Base-by-base conservation (phyloP, 768 basidiomycete species). In the Auricularia sp. region DNA sequence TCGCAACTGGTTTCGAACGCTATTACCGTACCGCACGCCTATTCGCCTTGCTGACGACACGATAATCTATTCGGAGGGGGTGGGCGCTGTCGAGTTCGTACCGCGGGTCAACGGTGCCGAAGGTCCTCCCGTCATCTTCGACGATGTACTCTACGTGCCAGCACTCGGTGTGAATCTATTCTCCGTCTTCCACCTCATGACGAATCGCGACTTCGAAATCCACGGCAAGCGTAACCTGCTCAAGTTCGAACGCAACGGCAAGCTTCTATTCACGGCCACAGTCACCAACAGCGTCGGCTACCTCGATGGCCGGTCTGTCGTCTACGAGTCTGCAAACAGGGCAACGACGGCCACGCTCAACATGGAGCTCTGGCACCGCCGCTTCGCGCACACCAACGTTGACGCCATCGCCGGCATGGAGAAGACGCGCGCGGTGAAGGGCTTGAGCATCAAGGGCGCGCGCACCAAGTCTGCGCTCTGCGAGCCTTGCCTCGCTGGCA, bases 401-500 rank as follows among this genome's bases (percentile, higher is more conserved):
- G 68, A 64, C 33, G 69, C 66, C 36, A 51, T 75, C 29, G 62
- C 67, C 18, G 18, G 54, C 4, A 54, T 71, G 11, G 37, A 63
- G 56, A 35, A 54, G 6, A 47, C 71, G 35, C 54, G 69, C 1
- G 67, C 72, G 0, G 74, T 75, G 6, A 62, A 21, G 39, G 71
- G 75, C n/a, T 61, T 74, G 65, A 64, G 64, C 8, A 37, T 77
- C 45, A 1, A 54, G 65, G 16, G 61, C 33, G 14, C 11, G 7
- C 7, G 64, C 13, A 7, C 45, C 11, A 70, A 70, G 13, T 73
- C 72, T 65, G 72, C 74, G n/a, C 70, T 76, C 37, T 76, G 76
- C 67, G 73, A 74, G 64, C 71, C 73, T 5, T 76, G 76, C 63
- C 66, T 75, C n/a, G 61, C 67, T 6, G 74, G 75, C 13, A 77